Evolutionary conservation across 2,329 filamentous ascomycete species (phyloP), one percentile per base, ranked within the genome.

Genomic region (Arthroderma sp.): DNA sequence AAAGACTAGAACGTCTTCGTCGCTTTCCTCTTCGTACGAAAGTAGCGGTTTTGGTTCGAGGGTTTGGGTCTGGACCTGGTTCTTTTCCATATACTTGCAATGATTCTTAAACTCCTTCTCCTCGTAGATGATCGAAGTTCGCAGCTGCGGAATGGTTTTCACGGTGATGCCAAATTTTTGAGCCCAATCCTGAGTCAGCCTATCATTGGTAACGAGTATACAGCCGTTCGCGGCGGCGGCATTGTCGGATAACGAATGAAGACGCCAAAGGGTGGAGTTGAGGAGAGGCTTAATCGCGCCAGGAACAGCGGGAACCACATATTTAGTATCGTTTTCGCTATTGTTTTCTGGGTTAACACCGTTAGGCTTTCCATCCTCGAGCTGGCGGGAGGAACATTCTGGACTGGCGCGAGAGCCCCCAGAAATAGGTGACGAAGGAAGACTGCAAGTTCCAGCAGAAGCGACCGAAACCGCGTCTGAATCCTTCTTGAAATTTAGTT

Each of bases 1-100:
- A 46, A 70, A 70, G 2, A 70, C 66, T 29, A 70, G 56, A 47
- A 69, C 66, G 50, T 70, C 68, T 46, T 69, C 68, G 22, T 69
- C 67, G 33, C 64, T 69, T 9, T 69, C 66, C n/a, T 65, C 66
- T 32, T 70, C 66, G 48, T 70, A 70, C 5, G 66, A 65, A 39
- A 70, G 60, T 4, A 70, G 53, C 3, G 4, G 60, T 51, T 68
- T 68, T 6, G 65, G 63, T 41, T 69, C 64, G 3, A 56, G 38
- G 29, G 41, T 28, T 15, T 5, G 33, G 30, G 47, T 38, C 43
- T 55, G 42, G 3, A 52, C 50, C 47, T 63, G 61, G 9, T 58
- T 68, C 52, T 68, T 68, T 51, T 70, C 66, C 11, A 63, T 58
- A 48, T 67, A 65, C 48, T 66, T 68, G 54, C 65, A 67, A 29